Evolutionary conservation across 495 filamentous ascomycete species (phyloP).

Genomic region (Talaromyces ruber): DNA sequence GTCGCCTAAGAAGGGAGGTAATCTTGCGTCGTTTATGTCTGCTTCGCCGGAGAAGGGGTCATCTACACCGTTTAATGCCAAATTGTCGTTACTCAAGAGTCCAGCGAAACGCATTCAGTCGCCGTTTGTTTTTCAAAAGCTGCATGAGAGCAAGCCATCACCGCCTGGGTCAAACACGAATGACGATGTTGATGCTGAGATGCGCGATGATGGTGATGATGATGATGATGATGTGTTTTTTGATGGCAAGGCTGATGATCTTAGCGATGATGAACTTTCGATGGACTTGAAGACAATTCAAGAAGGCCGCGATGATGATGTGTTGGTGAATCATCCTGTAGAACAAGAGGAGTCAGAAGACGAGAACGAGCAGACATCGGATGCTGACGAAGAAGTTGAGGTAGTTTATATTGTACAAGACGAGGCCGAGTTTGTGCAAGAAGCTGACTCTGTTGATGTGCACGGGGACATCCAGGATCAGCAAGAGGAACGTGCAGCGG

Average conservation of each 20-base stretch:
- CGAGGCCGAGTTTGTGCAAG: neutral
- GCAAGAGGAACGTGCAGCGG: neutral
- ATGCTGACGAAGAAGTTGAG: slow-evolving; percentile 2
- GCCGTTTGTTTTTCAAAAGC: slow-evolving; percentile 17
- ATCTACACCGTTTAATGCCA: slow-evolving; percentile 22
- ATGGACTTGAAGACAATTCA: neutral
- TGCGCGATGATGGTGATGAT: slow-evolving; percentile 7
- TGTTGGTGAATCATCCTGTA: neutral
- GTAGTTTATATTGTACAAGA: neutral
- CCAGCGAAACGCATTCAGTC: slow-evolving; percentile 34
- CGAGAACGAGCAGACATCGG: neutral
- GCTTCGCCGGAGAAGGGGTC: slow-evolving; percentile 20
- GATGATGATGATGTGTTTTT: slow-evolving; percentile 4
- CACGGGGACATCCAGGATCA: neutral
- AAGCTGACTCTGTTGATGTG: slow-evolving; percentile 5
- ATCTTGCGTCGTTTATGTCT: slow-evolving; percentile 25
- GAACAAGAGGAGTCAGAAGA: slow-evolving; percentile 2
- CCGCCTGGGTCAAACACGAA: neutral
- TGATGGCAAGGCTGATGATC: neutral
- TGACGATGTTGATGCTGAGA: slow-evolving; percentile 4
- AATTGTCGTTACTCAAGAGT: slow-evolving; percentile 31
- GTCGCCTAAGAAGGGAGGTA: slow-evolving; percentile 28
- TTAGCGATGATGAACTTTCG: neutral
- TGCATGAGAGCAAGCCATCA: neutral
- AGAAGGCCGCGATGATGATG: neutral